A percentile compares a stretch with the other conserved stretches of the same genome.
Evolutionary conservation across 2,329 filamentous ascomycete genomes (phyloP).

Genomic region (Hysterium pulicare): DNA sequence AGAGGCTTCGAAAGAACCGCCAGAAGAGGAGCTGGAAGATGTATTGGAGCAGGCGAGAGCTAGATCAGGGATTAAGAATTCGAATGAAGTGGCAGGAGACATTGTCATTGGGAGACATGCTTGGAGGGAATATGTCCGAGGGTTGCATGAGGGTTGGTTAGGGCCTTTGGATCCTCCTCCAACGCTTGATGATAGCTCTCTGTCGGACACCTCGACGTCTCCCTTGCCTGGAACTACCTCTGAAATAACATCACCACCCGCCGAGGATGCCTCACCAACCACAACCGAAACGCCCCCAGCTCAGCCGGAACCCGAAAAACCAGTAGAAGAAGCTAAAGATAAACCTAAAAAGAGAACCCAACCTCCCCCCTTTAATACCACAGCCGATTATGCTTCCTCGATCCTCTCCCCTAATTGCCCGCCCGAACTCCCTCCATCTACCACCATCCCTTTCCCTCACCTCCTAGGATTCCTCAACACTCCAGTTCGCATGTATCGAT

Average conservation of each 20-base stretch:
- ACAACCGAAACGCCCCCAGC: conserved; percentile 23
- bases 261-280: conserved; percentile 36
- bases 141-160: conserved; percentile 93
- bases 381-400: conserved; percentile 67
- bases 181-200: conserved; percentile 28
- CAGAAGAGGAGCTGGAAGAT: conserved; percentile 52
- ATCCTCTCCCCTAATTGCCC: conserved; percentile 65
- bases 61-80: conserved; percentile 66
- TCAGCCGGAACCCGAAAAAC: conserved; percentile 23
- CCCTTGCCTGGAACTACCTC: conserved; percentile 5
- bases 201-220: conserved; percentile 9
- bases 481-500: conserved; percentile 79
- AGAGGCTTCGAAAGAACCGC: conserved; percentile 44
- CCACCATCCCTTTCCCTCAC: conserved; percentile 76
- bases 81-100: conserved; percentile 74
- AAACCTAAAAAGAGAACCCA: conserved; percentile 54
- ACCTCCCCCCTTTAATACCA: conserved; percentile 68
- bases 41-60: conserved; percentile 63
- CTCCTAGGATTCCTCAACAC: conserved; percentile 91
- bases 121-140: conserved; percentile 96
- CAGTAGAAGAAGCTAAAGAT: conserved; percentile 37
- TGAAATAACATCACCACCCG: conserved; percentile 9
- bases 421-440: conserved; percentile 67
- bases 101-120: conserved; percentile 85
- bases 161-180: conserved; percentile 70